phyloP scores from a whole-genome alignment of 805 yeast species.

The Wickerhamomyces alni region DNA sequence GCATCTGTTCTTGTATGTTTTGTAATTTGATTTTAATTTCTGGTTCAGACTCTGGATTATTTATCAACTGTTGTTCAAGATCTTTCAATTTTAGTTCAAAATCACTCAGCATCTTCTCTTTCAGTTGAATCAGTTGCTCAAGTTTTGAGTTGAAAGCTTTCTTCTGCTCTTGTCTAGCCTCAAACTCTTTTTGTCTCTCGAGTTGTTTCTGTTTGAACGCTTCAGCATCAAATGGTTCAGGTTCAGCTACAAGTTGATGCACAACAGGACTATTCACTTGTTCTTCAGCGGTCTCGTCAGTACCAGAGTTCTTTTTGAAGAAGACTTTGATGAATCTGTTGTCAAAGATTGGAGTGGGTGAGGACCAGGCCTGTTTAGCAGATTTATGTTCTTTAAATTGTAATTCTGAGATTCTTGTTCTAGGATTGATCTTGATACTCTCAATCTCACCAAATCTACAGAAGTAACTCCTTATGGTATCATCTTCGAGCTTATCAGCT shows the following conservation, averaged over 20 bases:
- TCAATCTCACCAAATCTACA: conserved; percentile 34
- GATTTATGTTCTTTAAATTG: conserved; percentile 29
- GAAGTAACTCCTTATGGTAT: conserved; percentile 28
- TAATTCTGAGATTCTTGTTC: conserved; percentile 30
- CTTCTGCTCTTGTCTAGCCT: conserved; percentile 30
- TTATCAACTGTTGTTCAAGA: conserved; percentile 11
- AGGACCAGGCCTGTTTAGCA: conserved; percentile 37
- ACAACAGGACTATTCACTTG: neutral
- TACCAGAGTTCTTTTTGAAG: conserved; percentile 25
- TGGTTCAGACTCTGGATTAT: conserved; percentile 13
- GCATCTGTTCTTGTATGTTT: conserved; percentile 15
- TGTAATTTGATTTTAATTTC: conserved; percentile 9
- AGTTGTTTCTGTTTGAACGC: conserved; percentile 30
- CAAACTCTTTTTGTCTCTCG: conserved; percentile 35
- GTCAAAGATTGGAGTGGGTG: conserved; percentile 39
- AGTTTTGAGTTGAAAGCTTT: conserved; percentile 27
- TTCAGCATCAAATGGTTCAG: conserved; percentile 28
- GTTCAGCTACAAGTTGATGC: neutral
- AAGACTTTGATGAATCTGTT: conserved; percentile 44
- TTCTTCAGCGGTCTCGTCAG: neutral
- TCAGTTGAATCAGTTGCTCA: conserved; percentile 26
- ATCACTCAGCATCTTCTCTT: conserved; percentile 28
- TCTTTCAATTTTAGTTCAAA: conserved; percentile 25
- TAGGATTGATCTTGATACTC: conserved; percentile 23
- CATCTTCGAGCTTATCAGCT: conserved; percentile 32